These are phyloP conservation scores for Eucalyptus melliodora DNA, from an alignment of 345 rosid genomes.

Conservation along the genomic window DNA sequence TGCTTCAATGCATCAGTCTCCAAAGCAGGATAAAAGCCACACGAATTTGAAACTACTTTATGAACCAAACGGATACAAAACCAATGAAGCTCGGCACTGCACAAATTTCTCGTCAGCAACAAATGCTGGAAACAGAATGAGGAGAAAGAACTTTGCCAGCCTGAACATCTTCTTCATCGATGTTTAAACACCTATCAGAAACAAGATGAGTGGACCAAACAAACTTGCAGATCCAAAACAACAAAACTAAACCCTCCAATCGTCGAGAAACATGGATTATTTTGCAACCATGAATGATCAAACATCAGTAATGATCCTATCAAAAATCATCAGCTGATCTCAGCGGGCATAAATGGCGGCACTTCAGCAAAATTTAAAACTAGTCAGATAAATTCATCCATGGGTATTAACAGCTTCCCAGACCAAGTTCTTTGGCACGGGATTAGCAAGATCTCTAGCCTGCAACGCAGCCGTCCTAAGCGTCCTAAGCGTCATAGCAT, in stretches of 20 bases:
- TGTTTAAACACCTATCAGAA: background rate
- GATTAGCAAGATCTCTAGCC: conserved; percentile 59
- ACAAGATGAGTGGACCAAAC: background rate
- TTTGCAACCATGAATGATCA: background rate
- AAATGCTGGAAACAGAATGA: background rate
- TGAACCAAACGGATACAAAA: background rate
- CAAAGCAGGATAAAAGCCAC: background rate
- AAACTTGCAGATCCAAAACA: background rate
- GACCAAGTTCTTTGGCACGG: conserved; percentile 54
- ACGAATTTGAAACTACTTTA: background rate
- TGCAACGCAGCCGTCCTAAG: conserved; percentile 63
- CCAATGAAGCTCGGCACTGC: background rate
- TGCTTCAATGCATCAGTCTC: background rate
- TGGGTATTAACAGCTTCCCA: conserved; percentile 95
- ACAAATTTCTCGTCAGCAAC: background rate
- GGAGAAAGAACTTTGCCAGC: background rate
- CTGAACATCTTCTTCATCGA: background rate
- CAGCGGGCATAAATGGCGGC: background rate
- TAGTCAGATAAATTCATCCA: conserved; percentile 28
- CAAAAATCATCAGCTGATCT: background rate
- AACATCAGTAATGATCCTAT: background rate
- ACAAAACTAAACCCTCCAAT: background rate
- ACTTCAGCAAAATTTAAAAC: background rate
- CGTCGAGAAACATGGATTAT: background rate
- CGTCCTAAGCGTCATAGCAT: conserved; percentile 52